These are phyloP conservation scores for Cenchrus americanus DNA, from an alignment of 176 grass and related monocot genomes.

Conservation along the genomic window DNA sequence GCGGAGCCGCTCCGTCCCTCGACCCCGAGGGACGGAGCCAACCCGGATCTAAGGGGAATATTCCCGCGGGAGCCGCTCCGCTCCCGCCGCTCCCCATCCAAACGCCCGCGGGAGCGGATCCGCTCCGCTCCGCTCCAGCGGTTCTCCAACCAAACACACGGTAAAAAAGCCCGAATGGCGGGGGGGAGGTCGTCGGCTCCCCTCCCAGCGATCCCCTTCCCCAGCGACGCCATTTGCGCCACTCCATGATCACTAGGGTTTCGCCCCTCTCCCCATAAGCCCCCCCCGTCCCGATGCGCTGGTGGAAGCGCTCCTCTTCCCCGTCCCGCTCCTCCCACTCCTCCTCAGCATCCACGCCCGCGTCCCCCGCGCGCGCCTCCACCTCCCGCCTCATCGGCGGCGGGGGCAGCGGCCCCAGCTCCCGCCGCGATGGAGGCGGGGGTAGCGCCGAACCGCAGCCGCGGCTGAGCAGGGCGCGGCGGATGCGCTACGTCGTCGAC, in stretches of 20 bases:
- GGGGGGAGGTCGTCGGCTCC: constrained; percentile 56
- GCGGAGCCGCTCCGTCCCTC: too few species aligned
- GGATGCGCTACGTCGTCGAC: constrained; percentile 57
- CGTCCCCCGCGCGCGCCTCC: constrained; percentile 50
- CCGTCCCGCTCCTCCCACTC: constrained; percentile 22
- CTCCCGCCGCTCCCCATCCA: too few species aligned
- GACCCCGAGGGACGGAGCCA: too few species aligned
- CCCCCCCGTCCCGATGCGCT: constrained; percentile 46
- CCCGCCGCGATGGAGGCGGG: constrained; percentile 24
- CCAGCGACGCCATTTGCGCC: constrained; percentile 36
- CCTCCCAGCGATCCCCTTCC: constrained; percentile 32
- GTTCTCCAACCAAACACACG: too few species aligned
- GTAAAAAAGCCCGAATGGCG: constrained; percentile 49
- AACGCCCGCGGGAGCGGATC: too few species aligned
- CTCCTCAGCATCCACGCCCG: constrained; percentile 40
- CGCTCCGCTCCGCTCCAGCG: too few species aligned
- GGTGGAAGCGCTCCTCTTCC: constrained; percentile 52
- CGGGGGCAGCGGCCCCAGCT: constrained; percentile 14
- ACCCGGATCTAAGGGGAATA: too few species aligned
- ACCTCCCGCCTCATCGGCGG: constrained; percentile 33
- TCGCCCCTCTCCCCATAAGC: constrained; percentile 27
- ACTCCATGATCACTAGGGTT: constrained; percentile 51
- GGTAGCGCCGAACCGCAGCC: constrained; percentile 44
- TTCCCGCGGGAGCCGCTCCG: too few species aligned
- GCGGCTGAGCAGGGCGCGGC: constrained; percentile 59